Conservation (phyloP, 2,329 filamentous ascomycete species). For the Neoscytalidium dimidiatum region DNA sequence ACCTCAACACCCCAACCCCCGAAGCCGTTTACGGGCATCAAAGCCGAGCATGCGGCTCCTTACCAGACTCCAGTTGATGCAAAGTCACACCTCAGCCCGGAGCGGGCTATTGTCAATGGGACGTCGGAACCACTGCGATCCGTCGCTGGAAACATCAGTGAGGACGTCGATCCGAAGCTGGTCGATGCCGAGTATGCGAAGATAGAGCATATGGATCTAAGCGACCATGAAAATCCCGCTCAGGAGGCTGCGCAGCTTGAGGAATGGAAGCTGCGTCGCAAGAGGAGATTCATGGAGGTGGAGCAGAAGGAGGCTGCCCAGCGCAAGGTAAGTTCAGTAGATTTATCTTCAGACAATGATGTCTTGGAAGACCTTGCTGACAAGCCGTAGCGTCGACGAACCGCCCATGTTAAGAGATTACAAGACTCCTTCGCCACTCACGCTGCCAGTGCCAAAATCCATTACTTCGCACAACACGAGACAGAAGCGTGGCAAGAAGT, state of each 20-base stretch:
- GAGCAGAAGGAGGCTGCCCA: slow-evolving; percentile 64
- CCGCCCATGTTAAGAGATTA: slow-evolving; percentile 57
- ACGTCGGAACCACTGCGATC: slow-evolving; percentile 9
- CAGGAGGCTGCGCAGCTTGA: slow-evolving; percentile 52
- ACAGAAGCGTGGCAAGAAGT: slow-evolving; percentile 82
- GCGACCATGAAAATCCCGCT: slow-evolving; percentile 57
- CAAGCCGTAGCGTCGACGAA: slow-evolving; percentile 57
- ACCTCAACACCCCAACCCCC: slow-evolving; percentile 4
- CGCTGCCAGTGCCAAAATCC: slow-evolving; percentile 69
- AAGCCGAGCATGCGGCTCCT: not conserved
- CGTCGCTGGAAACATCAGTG: slow-evolving; percentile 1
- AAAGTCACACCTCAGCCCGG: not conserved
- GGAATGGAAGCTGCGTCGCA: slow-evolving; percentile 55
- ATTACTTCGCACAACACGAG: slow-evolving; percentile 76
- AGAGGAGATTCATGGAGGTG: slow-evolving; percentile 71
- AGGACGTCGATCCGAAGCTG: slow-evolving; percentile 57
- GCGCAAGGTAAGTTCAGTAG: slow-evolving; percentile 59
- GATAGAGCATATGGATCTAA: slow-evolving; percentile 59
- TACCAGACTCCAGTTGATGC: not conserved
- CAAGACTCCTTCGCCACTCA: slow-evolving; percentile 66
- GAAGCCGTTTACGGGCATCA: not conserved
- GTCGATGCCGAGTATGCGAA: slow-evolving; percentile 67
- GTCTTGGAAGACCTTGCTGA: too few species aligned
- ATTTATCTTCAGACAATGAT: too few species aligned
- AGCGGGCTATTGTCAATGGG: slow-evolving; percentile 11